These are phyloP conservation scores for Xylaria polymorpha DNA, from an alignment of 2,329 filamentous ascomycete genomes.

Conservation along the genomic window DNA sequence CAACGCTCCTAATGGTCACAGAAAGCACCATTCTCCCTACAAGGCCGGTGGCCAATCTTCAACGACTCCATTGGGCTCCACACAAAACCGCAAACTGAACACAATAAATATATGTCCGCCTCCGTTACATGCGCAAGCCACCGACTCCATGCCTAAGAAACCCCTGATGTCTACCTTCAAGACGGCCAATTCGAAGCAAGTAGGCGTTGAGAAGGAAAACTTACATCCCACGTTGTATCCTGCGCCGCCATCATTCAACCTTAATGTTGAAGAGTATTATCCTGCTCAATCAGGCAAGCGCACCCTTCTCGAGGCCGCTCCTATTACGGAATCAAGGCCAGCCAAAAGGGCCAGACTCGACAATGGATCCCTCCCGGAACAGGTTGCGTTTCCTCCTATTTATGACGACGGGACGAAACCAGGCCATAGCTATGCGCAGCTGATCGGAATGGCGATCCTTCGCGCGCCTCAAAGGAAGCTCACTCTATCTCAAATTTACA, in stretches of 20 bases:
- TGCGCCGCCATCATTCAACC: conserved; percentile 59
- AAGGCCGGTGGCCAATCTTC: conserved; percentile 72
- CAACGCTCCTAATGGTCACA: conserved; percentile 67
- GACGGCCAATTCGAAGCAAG: conserved; percentile 59
- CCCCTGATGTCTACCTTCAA: conserved; percentile 70
- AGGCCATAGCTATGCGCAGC: conserved; percentile 89
- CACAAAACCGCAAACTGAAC: conserved; percentile 71
- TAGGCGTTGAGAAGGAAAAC: conserved; percentile 67
- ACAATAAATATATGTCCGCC: conserved; percentile 76
- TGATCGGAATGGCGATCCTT: conserved; percentile 97
- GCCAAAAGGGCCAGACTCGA: conserved; percentile 76
- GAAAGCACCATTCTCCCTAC: conserved; percentile 73
- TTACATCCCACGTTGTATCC: conserved; percentile 63
- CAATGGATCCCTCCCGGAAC: conserved; percentile 70
- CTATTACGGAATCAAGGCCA: conserved; percentile 74
- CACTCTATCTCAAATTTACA: conserved; percentile 96
- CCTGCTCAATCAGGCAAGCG: conserved; percentile 68
- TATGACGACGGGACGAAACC: conserved; percentile 91
- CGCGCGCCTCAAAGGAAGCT: conserved; percentile 84
- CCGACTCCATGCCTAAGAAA: conserved; percentile 78
- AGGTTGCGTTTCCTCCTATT: conserved; percentile 82
- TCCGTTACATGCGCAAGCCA: conserved; percentile 62
- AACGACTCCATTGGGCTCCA: conserved; percentile 66
- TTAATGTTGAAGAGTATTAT: conserved; percentile 65
- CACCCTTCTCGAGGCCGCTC: conserved; percentile 76